Evolutionary conservation across 1,139 yeast genomes (phyloP), one percentile per base, ranked within the genome.

Genomic region (Zygoascus hellenicus): DNA sequence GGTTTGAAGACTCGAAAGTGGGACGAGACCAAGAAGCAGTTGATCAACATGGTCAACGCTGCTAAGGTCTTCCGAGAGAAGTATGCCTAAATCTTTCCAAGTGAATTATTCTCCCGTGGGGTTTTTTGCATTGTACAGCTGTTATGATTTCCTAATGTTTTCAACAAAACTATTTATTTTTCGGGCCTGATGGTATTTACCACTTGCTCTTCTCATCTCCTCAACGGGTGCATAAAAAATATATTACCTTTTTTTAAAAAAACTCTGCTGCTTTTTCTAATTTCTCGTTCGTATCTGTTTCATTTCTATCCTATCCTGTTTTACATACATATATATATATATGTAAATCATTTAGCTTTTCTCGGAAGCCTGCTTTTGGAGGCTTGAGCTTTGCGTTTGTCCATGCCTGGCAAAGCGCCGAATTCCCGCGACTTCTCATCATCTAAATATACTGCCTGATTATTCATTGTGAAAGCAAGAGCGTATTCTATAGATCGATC

Each of bases 1-100:
- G 98, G 98, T 82, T 81, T 90, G 74, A 90, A 90, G 85, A 87
- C 96, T 70, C 84, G 96, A 80, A 92, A 90, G 61, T 86, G 95
- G 95, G 83, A 83, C 59, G 95, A 87, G 78, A 85, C 88, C 64
- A 76, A 80, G 75, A 79, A 59, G 60, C 70, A 70, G 65, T 84
- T 92, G 75, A 84, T 94, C 70, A 87, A 92, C 77, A 92, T 92
- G 98, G 98, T 92, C 70, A 90, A 85, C 62, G 97, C 98, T 68
- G 97, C 98, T 68, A 89, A 90, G 80, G 79, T 78, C 75, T 89
- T 77, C 92, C 89, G 97, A 76, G 89, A 56, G 46, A 54, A 52
- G 55, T 58, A 55, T 51, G 51, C 59, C 42, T 56, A 57, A 22
- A 22, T 22, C 26, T 22, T 5, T 22, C 26, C 7, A 4, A 54